These are phyloP conservation scores for Diaporthe sp. DNA, from an alignment of 2,329 filamentous ascomycete species.

Conservation along the genomic window DNA sequence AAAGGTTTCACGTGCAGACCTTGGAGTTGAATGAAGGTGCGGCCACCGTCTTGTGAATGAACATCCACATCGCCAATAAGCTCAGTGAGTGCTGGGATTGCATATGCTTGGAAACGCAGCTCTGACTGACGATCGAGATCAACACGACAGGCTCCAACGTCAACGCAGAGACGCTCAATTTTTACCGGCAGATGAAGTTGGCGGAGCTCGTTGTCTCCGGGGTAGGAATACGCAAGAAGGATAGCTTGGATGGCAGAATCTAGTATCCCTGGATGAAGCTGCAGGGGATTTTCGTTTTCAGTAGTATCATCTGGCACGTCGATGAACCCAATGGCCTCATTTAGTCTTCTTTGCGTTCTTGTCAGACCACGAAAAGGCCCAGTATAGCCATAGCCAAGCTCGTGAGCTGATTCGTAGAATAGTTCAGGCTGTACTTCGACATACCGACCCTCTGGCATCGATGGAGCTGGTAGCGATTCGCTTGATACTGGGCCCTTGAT, in stretches of 20 bases:
- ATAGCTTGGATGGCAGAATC: slow-evolving; percentile 27
- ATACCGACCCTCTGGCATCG: neutral
- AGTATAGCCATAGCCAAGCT: slow-evolving; percentile 36
- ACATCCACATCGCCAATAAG: slow-evolving; percentile 32
- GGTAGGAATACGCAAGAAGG: slow-evolving; percentile 29
- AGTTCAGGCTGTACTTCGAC: slow-evolving; percentile 23
- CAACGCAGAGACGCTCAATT: neutral
- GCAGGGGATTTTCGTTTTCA: neutral
- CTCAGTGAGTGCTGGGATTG: neutral
- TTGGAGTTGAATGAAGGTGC: slow-evolving; percentile 36
- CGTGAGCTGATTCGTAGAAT: slow-evolving; percentile 33
- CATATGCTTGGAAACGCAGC: neutral
- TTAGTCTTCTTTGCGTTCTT: neutral
- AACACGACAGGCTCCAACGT: neutral
- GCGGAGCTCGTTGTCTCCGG: neutral
- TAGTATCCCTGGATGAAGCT: slow-evolving; percentile 21
- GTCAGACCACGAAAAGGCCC: slow-evolving; percentile 32
- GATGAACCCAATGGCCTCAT: neutral
- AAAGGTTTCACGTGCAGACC: slow-evolving; percentile 32
- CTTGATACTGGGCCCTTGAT: neutral
- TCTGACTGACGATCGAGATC: neutral
- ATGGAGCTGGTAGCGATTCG: neutral
- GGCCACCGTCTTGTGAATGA: slow-evolving; percentile 8
- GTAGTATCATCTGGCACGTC: neutral
- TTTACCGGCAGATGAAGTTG: slow-evolving; percentile 11